These are phyloP conservation scores for Ogataea siamensis DNA, from an alignment of 805 yeast species.

Conservation along the genomic window DNA sequence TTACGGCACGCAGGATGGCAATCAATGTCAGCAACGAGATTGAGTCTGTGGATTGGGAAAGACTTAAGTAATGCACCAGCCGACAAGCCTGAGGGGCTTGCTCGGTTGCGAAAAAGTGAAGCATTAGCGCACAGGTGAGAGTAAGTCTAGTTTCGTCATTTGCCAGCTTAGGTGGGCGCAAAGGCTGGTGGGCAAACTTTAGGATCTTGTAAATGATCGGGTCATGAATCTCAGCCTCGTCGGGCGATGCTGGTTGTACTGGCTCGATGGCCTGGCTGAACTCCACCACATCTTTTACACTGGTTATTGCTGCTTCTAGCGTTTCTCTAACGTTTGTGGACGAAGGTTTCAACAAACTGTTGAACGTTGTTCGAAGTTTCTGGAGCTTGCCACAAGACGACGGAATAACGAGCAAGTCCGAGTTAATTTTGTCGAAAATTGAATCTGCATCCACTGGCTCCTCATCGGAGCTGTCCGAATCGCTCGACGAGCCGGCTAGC, in stretches of 20 bases:
- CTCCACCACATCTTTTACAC: slow-evolving; percentile 24
- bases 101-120: slow-evolving; percentile 27
- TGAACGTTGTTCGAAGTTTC: slow-evolving; percentile 30
- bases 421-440: slow-evolving; percentile 14
- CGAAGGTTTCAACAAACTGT: slow-evolving; percentile 26
- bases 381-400: slow-evolving; percentile 25
- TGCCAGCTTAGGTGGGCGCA: slow-evolving; percentile 19
- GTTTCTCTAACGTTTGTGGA: slow-evolving; percentile 22
- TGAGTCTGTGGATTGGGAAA: slow-evolving; percentile 20
- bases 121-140: slow-evolving; percentile 30
- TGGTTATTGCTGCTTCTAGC: slow-evolving; percentile 25
- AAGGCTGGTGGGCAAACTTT: slow-evolving; percentile 14
- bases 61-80: slow-evolving; percentile 27
- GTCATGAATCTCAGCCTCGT: slow-evolving; percentile 8
- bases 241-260: slow-evolving; percentile 11
- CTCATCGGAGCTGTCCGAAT: slow-evolving; percentile 3
- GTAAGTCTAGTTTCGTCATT: slow-evolving; percentile 32
- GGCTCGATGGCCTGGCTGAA: slow-evolving; percentile 17
- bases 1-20: slow-evolving; percentile 27
- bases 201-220: slow-evolving; percentile 17
- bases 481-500: slow-evolving; percentile 3
- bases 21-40: slow-evolving; percentile 31
- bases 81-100: slow-evolving; percentile 23
- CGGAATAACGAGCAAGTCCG: slow-evolving; percentile 26
- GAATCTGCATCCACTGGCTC: slow-evolving; percentile 9